Percentiles rank a stretch among this genome's conserved stretches.
Evolutionary conservation across 768 basidiomycete species (phyloP).

Genomic region (Hericium coralloides): DNA sequence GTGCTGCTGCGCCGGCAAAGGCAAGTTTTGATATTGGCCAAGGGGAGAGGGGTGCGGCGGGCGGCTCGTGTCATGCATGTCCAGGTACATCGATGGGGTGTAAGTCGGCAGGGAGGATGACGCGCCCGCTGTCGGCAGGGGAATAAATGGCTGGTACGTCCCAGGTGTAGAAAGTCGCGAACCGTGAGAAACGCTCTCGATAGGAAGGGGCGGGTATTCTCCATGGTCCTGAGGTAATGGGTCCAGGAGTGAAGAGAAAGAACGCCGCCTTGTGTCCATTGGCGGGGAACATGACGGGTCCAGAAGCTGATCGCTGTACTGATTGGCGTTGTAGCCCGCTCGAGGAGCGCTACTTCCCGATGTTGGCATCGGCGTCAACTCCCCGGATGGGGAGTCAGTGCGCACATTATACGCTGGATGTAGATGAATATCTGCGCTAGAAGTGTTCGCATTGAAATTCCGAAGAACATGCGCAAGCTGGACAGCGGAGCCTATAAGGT

Average conservation of each 20-base stretch:
- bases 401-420: slow-evolving; percentile 9
- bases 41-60: not conserved
- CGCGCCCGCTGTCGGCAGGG: not conserved
- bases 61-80: not conserved
- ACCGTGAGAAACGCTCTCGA: not conserved
- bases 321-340: not conserved
- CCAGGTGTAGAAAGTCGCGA: not conserved
- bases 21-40: not conserved
- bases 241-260: slow-evolving; percentile 3
- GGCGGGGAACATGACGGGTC: not conserved
- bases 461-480: slow-evolving; percentile 50
- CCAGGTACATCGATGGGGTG: not conserved
- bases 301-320: not conserved
- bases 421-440: slow-evolving; percentile 10
- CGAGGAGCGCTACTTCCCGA: not conserved
- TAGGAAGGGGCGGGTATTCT: slow-evolving; percentile 1
- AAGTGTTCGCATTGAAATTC: slow-evolving; percentile 6
- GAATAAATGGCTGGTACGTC: not conserved
- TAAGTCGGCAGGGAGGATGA: not conserved
- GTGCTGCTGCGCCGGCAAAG: not conserved
- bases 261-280: slow-evolving; percentile 3
- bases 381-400: slow-evolving; percentile 3
- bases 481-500: slow-evolving; percentile 52
- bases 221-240: not conserved
- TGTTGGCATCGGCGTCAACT: not conserved